A percentile compares a stretch with the other conserved stretches of the same genome.
phyloP scores from a whole-genome alignment of 805 yeast species.

The Torulaspora maleeae region DNA sequence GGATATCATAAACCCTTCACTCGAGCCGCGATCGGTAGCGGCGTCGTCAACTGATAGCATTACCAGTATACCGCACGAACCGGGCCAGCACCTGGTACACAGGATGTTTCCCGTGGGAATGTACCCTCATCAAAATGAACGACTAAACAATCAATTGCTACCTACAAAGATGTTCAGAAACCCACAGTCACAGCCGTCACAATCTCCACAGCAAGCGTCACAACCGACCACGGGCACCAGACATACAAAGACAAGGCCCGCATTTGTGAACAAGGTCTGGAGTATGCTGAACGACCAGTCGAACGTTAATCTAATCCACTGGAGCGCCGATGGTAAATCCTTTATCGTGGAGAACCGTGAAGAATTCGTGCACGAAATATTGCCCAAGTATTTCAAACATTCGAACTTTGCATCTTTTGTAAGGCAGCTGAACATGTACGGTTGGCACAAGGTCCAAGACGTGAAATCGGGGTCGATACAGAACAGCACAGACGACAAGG shows the following conservation, averaged over 20 bases:
- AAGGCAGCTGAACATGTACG: constrained; percentile 95
- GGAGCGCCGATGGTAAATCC: constrained; percentile 82
- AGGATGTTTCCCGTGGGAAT: constrained; percentile 17
- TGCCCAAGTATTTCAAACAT: constrained; percentile 93
- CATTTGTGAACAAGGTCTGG: constrained; percentile 93
- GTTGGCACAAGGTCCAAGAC: constrained; percentile 98
- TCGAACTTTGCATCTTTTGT: constrained; percentile 94
- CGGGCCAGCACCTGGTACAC: constrained; percentile 16
- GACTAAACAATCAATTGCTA: constrained; percentile 14
- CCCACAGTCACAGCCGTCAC: constrained; percentile 3
- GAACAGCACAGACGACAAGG: constrained; percentile 63
- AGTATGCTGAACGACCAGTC: constrained; percentile 82
- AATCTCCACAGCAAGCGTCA: constrained; percentile 6
- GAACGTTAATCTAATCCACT: constrained; percentile 67
- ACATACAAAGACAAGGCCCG: constrained; percentile 58
- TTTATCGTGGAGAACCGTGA: constrained; percentile 84
- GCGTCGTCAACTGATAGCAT: constrained; percentile 2
- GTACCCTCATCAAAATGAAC: constrained; percentile 10
- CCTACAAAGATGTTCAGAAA: constrained; percentile 14
- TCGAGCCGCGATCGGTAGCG: constrained; percentile 13
- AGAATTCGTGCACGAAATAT: constrained; percentile 67
- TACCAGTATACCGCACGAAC: constrained; percentile 2
- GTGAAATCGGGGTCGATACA: constrained; percentile 68
- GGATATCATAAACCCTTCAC: constrained; percentile 31
- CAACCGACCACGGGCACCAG: constrained; percentile 12